Conservation (phyloP, 352 stramenopile species). For the Pythium sp. region DNA sequence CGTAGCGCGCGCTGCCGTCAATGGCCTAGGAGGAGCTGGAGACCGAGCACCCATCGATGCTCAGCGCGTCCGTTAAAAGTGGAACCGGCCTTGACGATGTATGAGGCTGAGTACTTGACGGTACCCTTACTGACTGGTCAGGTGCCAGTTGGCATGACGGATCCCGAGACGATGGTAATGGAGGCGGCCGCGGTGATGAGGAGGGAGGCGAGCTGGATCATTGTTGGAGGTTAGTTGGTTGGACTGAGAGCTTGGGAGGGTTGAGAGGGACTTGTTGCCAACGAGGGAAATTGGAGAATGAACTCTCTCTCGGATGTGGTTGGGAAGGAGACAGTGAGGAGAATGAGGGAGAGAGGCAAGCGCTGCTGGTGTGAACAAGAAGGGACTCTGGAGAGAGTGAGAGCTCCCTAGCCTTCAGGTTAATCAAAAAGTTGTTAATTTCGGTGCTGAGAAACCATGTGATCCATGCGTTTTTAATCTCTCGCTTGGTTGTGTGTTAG, state of each 20-base stretch:
- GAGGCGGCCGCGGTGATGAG: not conserved
- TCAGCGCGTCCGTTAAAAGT: slow-evolving; percentile 30
- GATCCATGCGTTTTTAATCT: too few relatives aligned
- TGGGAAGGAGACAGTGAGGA: too few relatives aligned
- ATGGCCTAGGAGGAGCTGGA: slow-evolving; percentile 22
- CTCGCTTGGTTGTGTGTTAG: too few relatives aligned
- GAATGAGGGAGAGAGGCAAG: too few relatives aligned
- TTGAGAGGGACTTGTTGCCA: too few relatives aligned
- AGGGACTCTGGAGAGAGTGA: too few relatives aligned
- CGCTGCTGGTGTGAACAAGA: too few relatives aligned
- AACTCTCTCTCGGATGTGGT: too few relatives aligned
- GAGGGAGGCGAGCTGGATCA: not conserved
- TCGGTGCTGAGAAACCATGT: too few relatives aligned
- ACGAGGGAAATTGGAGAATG: too few relatives aligned
- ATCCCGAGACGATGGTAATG: not conserved
- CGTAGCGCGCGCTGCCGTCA: slow-evolving; percentile 24
- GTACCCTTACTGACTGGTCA: slow-evolving; percentile 23
- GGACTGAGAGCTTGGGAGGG: not conserved
- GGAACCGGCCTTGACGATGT: slow-evolving; percentile 18
- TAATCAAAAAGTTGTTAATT: too few relatives aligned
- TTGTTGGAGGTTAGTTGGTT: not conserved
- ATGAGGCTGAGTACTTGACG: slow-evolving; percentile 16
- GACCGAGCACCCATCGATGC: slow-evolving; percentile 26
- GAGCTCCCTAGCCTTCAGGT: too few relatives aligned
- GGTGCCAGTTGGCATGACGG: slow-evolving; percentile 19